phyloP scores from a whole-genome alignment of 371 early-diverging fungal genomes.

The Antonospora locustae region DNA sequence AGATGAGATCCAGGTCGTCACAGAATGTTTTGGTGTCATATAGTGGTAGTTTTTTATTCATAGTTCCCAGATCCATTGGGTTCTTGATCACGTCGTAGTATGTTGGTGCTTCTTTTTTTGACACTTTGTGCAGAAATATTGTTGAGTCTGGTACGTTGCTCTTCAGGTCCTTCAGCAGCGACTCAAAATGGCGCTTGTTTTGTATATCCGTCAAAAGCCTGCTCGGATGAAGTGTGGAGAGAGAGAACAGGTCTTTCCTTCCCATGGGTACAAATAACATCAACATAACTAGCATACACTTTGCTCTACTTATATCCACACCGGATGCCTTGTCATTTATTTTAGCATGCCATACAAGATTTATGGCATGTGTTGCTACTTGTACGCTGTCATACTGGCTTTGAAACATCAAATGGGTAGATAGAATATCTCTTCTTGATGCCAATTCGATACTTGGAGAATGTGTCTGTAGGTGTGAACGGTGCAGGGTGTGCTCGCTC shows the following conservation, averaged over 20 bases:
- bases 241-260: no score
- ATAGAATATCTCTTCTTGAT: constrained; percentile 44
- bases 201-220: no score
- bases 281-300: no score
- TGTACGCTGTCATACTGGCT: no score
- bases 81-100: constrained; percentile 37
- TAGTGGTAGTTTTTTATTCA: constrained; percentile 31
- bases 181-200: no score
- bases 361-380: no score
- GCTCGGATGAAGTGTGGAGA: no score
- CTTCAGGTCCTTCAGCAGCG: no score
- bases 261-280: no score
- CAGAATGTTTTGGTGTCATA: constrained; percentile 18
- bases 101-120: constrained; percentile 34
- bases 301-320: no score
- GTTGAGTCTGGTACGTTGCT: constrained; percentile 7
- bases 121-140: constrained; percentile 32
- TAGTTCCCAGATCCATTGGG: constrained; percentile 39
- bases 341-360: no score
- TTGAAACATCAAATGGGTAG: constrained; percentile 40
- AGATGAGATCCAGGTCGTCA: neutral
- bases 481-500: constrained; percentile 45
- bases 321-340: no score
- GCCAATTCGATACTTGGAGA: constrained; percentile 43
- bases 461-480: constrained; percentile 49